Conservation (phyloP, 2,329 filamentous ascomycete species). For the Neodidymelliopsis sp. region DNA sequence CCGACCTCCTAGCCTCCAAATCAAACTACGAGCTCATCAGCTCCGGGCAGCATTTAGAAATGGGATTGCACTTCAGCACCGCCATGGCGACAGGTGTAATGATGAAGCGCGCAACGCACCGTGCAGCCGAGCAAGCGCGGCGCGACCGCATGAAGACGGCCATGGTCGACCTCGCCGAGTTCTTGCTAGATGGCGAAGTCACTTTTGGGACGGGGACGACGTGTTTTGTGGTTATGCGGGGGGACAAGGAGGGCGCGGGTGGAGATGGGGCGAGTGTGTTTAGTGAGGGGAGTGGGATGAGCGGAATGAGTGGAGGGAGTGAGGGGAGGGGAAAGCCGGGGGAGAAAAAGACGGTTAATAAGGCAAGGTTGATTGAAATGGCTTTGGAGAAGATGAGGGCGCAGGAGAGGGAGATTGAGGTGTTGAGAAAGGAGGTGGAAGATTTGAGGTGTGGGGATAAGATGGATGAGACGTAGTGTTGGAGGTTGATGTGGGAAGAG, state of each 20-base stretch:
- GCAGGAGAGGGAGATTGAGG: conserved; percentile 39
- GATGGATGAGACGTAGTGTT: conserved; percentile 36
- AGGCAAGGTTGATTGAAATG: conserved; percentile 41
- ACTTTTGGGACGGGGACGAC: conserved; percentile 42
- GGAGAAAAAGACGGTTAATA: conserved; percentile 42
- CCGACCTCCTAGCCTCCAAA: conserved; percentile 39
- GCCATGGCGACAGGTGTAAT: conserved; percentile 44
- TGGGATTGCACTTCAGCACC: conserved; percentile 43
- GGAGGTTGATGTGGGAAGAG: neutral
- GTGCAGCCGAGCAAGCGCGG: conserved; percentile 41
- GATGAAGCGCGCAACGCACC: conserved; percentile 44
- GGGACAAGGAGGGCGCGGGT: conserved; percentile 19
- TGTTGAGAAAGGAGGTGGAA: conserved; percentile 36
- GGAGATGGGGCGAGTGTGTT: conserved; percentile 11
- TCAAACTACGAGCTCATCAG: conserved; percentile 43
- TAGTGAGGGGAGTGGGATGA: conserved; percentile 17
- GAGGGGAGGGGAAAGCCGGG: conserved; percentile 20
- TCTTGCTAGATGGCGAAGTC: conserved; percentile 40
- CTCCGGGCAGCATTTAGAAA: conserved; percentile 39
- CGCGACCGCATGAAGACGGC: conserved; percentile 43
- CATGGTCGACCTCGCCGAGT: conserved; percentile 42
- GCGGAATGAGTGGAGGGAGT: conserved; percentile 7
- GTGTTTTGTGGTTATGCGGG: conserved; percentile 41
- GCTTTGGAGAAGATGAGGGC: conserved; percentile 42
- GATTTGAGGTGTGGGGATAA: conserved; percentile 25